A percentile compares a stretch with the other conserved stretches of the same genome.
Evolutionary conservation across 1,139 yeast genomes (phyloP).

Genomic region (Suhomyces bribrorum): DNA sequence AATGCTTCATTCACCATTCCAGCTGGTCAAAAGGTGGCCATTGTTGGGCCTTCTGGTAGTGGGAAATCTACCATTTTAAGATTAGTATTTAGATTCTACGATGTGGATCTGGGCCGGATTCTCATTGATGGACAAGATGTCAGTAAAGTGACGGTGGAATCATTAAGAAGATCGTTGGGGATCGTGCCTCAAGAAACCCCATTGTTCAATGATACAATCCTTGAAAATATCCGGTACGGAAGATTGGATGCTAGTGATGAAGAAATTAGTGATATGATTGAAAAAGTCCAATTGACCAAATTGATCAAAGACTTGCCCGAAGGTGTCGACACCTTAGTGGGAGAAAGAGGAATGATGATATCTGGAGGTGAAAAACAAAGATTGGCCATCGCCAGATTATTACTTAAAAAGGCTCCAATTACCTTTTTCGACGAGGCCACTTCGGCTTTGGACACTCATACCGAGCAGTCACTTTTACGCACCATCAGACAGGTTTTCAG

Average conservation of each 20-base stretch:
- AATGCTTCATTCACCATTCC: conserved; percentile 86
- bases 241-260: conserved; percentile 70
- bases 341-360: conserved; percentile 97
- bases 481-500: conserved; percentile 68
- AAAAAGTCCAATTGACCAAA: conserved; percentile 66
- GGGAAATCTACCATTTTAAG: conserved; percentile 91
- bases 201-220: conserved; percentile 83
- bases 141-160: conserved; percentile 69
- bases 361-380: conserved; percentile 99
- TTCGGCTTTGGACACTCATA: conserved; percentile 92
- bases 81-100: conserved; percentile 83
- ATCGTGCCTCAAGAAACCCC: conserved; percentile 99
- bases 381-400: conserved; percentile 85
- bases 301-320: conserved; percentile 75
- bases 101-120: conserved; percentile 74
- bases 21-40: conserved; percentile 86
- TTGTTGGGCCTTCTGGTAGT: conserved; percentile 94
- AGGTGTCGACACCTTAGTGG: conserved; percentile 86
- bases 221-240: conserved; percentile 89
- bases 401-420: conserved; percentile 82
- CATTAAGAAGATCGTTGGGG: conserved; percentile 74
- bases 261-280: conserved; percentile 66
- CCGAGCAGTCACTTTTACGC: conserved; percentile 79
- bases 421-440: conserved; percentile 98
- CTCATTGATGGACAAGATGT: conserved; percentile 90